Evolutionary conservation across 352 stramenopile species (phyloP).

Genomic region (Sclerospora graminicola): DNA sequence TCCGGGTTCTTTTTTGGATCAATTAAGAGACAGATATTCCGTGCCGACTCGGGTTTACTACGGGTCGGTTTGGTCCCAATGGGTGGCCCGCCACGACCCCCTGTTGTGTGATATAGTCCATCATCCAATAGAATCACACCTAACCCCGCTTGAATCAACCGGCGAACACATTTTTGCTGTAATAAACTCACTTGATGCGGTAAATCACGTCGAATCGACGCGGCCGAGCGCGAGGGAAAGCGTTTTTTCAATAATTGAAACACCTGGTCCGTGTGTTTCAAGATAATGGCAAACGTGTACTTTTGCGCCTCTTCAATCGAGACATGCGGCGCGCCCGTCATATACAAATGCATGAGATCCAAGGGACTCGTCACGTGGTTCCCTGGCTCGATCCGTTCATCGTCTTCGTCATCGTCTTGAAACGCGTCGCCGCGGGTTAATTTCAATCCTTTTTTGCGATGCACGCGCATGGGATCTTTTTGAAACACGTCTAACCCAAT

Average conservation of each 20-base stretch:
- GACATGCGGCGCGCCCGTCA: conserved; percentile 43
- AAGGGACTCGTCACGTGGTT: too few species aligned
- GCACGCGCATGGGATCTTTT: conserved; percentile 5
- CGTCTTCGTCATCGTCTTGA: too few species aligned
- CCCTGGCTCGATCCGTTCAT: background rate
- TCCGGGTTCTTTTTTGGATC: conserved; percentile 79
- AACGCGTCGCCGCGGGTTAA: too few species aligned
- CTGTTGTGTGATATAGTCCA: conserved; percentile 43
- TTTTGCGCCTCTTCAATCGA: conserved; percentile 82
- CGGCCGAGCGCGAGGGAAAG: conserved; percentile 59
- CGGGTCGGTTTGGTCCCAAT: too few species aligned
- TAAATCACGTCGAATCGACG: conserved; percentile 60
- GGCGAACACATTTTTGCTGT: conserved; percentile 75
- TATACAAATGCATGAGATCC: conserved; percentile 21
- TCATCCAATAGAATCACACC: conserved; percentile 71
- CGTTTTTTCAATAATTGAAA: conserved; percentile 46
- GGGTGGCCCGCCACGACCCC: too few species aligned
- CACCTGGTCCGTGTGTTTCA: conserved; percentile 76
- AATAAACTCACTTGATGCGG: conserved; percentile 56
- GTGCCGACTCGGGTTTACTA: conserved; percentile 40
- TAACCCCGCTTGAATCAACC: conserved; percentile 69
- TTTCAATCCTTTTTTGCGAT: too few species aligned
- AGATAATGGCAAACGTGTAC: conserved; percentile 83
- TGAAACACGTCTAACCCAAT: conserved; percentile 32
- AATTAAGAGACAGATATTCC: conserved; percentile 72